Base-by-base conservation (phyloP, 192 early-diverging fungal species). In the Gamsiella multidivaricata region DNA sequence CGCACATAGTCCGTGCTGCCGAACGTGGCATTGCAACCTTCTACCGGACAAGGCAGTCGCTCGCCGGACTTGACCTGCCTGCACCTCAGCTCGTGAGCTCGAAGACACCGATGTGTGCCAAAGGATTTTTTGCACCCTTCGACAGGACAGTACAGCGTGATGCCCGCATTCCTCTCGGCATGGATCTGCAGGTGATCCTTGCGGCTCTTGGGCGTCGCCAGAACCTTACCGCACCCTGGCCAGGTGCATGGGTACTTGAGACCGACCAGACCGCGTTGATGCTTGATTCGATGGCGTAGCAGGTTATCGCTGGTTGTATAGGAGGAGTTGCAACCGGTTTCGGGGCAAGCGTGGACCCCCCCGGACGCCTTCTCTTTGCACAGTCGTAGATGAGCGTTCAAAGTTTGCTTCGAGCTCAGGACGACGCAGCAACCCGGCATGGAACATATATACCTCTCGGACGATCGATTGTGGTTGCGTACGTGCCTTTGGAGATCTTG, bases 101-200 rank as follows among this genome's bases (percentile, higher is more conserved):
- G 51, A 31, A 78, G 61, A 22, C 74, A 78, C 36, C 74, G 74
- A 39, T 78, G 68, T 1, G 74, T 78, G 15, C 66, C 66, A 78
- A 78, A 78, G 43, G 69, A 65, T 54, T 78, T 78, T 28, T 47
- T 47, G 45, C 74, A 78, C 1, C 74, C 74, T 1, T 55, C 45
- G 2, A 69, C 61, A 20, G 74, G 74, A 46, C 74, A 78, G 17
- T 46, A 41, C 11, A 78, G 61, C 20, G 39, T 60, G 60, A 78
- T 78, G 4, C 65, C 65, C 14, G 74, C 74, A 52, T 69, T 60
- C 17, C 66, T 51, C 54, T 78, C 74, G 18, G 65, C 65, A 63
- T 78, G 74, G 49, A 78, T 78, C 63, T 78, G 74, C 23, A 78
- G 51, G 31, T 78, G 74, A 34, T 78, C 74, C 42, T 78, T 78